These are phyloP conservation scores for Claviceps sp. DNA, from an alignment of 2,329 filamentous ascomycete genomes.

Conservation along the genomic window DNA sequence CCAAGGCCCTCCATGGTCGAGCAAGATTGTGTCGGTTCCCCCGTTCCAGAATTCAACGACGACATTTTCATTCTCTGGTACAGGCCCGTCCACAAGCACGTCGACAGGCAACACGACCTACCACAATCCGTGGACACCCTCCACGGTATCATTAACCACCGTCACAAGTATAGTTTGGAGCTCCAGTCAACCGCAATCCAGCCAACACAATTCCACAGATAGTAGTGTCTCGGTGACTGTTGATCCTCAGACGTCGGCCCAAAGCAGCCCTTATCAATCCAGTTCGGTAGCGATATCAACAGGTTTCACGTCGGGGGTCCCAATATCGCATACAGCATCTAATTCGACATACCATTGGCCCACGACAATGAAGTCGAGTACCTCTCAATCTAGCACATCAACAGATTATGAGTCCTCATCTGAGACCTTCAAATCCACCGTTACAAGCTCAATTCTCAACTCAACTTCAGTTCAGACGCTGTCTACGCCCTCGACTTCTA, in stretches of 20 bases:
- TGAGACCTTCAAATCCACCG: not conserved
- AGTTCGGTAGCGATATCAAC: conserved; percentile 2
- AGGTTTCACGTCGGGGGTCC: not conserved
- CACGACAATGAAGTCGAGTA: not conserved
- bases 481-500: not conserved
- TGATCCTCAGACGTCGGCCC: not conserved
- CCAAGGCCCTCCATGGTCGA: not conserved
- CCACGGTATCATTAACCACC: not conserved
- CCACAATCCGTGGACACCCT: conserved; percentile 1
- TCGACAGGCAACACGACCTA: not conserved
- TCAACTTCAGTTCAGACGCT: not conserved
- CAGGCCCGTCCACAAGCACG: not conserved
- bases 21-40: not conserved
- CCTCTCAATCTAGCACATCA: not conserved
- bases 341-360: conserved; percentile 1
- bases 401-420: not conserved
- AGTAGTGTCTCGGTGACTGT: not conserved
- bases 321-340: not conserved
- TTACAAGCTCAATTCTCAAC: not conserved
- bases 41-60: conserved; percentile 4
- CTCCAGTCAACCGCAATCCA: not conserved
- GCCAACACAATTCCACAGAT: not conserved
- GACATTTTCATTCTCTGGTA: conserved; percentile 11
- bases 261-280: not conserved
- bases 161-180: conserved; percentile 1